Evolutionary conservation across 805 yeast genomes (phyloP).

Genomic region (Teunomyces tritomae): DNA sequence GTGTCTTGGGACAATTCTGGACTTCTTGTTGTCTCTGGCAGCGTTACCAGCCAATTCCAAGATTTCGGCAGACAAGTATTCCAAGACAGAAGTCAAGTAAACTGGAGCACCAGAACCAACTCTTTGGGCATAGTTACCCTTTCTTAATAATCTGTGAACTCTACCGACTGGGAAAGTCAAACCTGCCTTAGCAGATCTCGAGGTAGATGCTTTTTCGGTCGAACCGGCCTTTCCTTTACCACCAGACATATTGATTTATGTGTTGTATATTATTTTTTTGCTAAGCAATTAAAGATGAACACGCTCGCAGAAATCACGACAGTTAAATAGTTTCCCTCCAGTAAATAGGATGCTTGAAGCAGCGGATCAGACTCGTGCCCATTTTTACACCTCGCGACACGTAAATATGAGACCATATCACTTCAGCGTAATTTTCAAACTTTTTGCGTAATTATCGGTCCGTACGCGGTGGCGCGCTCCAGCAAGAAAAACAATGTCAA

Average conservation of each 20-base stretch:
- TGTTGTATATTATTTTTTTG: constrained; percentile 1
- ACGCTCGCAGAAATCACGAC: background rate
- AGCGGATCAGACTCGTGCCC: background rate
- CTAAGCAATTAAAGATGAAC: background rate
- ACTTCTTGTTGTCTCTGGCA: constrained; percentile 68
- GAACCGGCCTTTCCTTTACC: constrained; percentile 93
- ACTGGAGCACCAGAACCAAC: constrained; percentile 99
- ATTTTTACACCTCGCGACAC: background rate
- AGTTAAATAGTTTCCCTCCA: background rate
- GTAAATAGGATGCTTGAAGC: background rate
- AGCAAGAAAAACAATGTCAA: background rate
- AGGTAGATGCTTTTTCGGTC: constrained; percentile 86
- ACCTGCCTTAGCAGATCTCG: constrained; percentile 98
- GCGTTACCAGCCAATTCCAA: constrained; percentile 98
- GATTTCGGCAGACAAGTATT: constrained; percentile 96
- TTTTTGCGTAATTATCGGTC: background rate
- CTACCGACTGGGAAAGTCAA: constrained; percentile 99
- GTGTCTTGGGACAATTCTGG: constrained; percentile 97
- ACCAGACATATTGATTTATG: constrained; percentile 59
- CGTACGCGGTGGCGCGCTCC: constrained; percentile 1
- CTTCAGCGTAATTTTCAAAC: background rate
- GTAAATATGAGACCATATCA: background rate
- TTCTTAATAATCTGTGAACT: constrained; percentile 94
- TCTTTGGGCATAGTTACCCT: constrained; percentile 97
- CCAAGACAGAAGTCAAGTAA: constrained; percentile 93